A percentile compares a stretch with the other conserved stretches of the same genome.
Evolutionary conservation across 441 rosid species (phyloP).

Genomic region (Melastoma candidum): DNA sequence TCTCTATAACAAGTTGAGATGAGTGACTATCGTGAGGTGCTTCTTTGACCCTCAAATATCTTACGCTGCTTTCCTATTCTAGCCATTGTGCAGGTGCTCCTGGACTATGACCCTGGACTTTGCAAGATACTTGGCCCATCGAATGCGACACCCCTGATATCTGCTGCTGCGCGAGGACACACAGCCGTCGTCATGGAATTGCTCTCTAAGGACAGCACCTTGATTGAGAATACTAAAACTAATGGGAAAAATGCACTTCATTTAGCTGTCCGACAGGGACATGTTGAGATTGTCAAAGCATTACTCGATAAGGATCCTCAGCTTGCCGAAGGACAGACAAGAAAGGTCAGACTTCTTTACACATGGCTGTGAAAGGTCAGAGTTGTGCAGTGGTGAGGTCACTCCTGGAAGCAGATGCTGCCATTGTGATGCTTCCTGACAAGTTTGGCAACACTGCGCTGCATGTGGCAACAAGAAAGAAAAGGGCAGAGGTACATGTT

Average conservation of each 20-base stretch:
- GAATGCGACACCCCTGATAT: constrained; percentile 69
- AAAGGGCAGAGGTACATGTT: constrained; percentile 47
- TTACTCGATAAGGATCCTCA: constrained; percentile 60
- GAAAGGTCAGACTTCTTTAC: constrained; percentile 87
- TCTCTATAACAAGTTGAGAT: too few relatives aligned
- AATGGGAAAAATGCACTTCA: constrained; percentile 88
- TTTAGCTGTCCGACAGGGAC: constrained; percentile 83
- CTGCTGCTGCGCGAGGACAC: constrained; percentile 81
- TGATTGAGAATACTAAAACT: constrained; percentile 48
- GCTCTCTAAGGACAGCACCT: constrained; percentile 50
- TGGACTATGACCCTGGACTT: constrained; percentile 47
- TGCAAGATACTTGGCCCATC: constrained; percentile 72
- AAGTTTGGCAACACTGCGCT: constrained; percentile 71
- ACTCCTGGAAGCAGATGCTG: constrained; percentile 63
- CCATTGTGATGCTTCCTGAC: constrained; percentile 75
- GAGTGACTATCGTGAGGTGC: too few relatives aligned
- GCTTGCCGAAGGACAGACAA: constrained; percentile 73
- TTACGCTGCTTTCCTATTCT: constrained; percentile 18
- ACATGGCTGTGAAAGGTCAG: constrained; percentile 85
- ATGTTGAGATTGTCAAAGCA: constrained; percentile 61
- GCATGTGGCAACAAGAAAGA: constrained; percentile 79
- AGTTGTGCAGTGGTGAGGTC: constrained; percentile 49
- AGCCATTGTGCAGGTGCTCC: constrained; percentile 67
- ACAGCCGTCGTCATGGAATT: constrained; percentile 43
- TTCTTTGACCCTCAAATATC: constrained; percentile 7